Conservation (phyloP, 1,284 basidiomycete species). For the Ganoderma meredithae region DNA sequence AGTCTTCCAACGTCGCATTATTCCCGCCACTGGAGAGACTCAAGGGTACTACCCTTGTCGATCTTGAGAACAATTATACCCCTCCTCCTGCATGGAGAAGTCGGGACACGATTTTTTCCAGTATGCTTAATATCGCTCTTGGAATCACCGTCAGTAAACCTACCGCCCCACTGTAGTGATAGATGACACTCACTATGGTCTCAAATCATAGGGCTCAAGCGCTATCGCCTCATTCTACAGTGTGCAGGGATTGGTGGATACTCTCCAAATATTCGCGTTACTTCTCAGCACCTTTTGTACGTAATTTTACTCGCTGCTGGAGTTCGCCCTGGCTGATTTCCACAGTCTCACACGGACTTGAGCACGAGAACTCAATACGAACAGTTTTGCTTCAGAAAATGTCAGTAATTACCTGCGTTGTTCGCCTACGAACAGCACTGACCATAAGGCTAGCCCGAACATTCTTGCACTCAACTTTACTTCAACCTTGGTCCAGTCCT, state of each 20-base stretch:
- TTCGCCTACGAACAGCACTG: constrained; percentile 22
- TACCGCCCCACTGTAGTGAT: not conserved
- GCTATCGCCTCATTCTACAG: constrained; percentile 72
- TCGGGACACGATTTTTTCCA: constrained; percentile 57
- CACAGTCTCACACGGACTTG: constrained; percentile 52
- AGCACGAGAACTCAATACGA: constrained; percentile 56
- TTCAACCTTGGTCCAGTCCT: constrained; percentile 57
- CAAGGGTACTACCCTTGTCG: constrained; percentile 57
- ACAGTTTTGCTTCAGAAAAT: constrained; percentile 70
- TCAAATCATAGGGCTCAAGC: constrained; percentile 63
- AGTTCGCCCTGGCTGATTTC: not conserved
- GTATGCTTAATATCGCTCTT: constrained; percentile 48
- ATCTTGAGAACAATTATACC: constrained; percentile 62
- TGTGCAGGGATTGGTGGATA: constrained; percentile 70
- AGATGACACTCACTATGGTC: not conserved
- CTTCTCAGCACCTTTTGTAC: constrained; percentile 70
- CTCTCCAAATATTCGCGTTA: constrained; percentile 74
- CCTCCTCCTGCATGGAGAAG: constrained; percentile 61
- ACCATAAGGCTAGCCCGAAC: constrained; percentile 59
- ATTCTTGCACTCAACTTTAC: constrained; percentile 74
- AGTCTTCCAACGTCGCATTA: constrained; percentile 44
- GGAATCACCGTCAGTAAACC: constrained; percentile 58
- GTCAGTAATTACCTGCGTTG: constrained; percentile 47
- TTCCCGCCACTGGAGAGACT: constrained; percentile 71
- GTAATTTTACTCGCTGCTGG: constrained; percentile 6